Base-by-base conservation (phyloP, 1,284 basidiomycete species). In the Naganishia liquefaciens region DNA sequence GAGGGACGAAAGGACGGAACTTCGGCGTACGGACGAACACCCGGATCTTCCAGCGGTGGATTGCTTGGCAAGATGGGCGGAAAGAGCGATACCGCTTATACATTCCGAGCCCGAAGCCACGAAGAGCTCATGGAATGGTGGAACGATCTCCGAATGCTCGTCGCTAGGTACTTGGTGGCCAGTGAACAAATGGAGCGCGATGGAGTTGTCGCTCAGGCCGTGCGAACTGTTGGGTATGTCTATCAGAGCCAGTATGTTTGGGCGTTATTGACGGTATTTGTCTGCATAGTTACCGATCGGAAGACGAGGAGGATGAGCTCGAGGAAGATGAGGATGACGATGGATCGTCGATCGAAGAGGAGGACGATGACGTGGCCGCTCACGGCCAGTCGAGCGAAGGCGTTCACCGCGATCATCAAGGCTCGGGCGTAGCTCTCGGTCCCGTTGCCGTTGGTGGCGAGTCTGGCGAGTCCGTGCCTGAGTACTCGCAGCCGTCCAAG, bases 51-150 rank as follows among this genome's bases (percentile, higher is more conserved):
- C 0, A 85, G 85, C 74, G 80, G 81, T 0, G 87, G 87, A 10
- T 69, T 81, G 72, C 76, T 83, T 68, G 80, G 84, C 67, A 85
- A 87, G 72, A 74, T 83, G 65, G 78, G 81, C 67, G 77, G 80
- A 66, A 76, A 79, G 64, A 78, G 77, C 68, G 82, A 83, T 64
- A 81, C 81, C 66, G 91, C 91, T 27, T 98, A 91, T 87, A 92
- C 88, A 52, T 98, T 99, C 85, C 86, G 93, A 58, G 86, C 90
- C 50, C 83, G 94, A 69, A 89, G 86, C 70, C 87, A 91, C 74
- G 94, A 98, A 71, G 95, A 97, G 75, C 93, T 98, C 91, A 94
- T 98, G 92, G 95, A 98, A 81, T 97, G 96, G 90, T 99, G 96
- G 95, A 98, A 98, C 79, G 96, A 98, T 78, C 84, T 96, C 63